Evolutionary conservation across 805 yeast genomes (phyloP), one percentile per base, ranked within the genome.

Genomic region (Suhomyces sp.): DNA sequence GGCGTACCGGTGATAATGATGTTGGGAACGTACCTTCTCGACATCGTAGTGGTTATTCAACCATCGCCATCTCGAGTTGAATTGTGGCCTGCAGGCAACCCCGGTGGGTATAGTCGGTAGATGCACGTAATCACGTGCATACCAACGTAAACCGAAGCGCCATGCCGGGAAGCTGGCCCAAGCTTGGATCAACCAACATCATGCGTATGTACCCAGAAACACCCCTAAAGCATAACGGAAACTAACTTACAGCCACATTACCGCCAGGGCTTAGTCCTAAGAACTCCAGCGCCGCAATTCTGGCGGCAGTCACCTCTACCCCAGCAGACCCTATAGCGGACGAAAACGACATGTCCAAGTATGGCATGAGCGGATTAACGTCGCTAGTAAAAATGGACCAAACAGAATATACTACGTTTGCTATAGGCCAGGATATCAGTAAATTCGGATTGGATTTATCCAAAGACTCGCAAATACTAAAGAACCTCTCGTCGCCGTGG

Each of bases 1-100:
- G 99, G 99, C 3, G 98, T 93, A 3, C 99, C 99, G 2, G 98
- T 94, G 45, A 94, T 81, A 39, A 94, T 81, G 41, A 94, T 84
- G 67, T 94, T 94, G 7, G 97, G 86, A 24, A 69, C 58, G 35
- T 56, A 62, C 62, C 80, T 71, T 53, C 67, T 57, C 17, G 67
- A 59, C 73, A 68, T 68, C 27, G 12, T 24, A 31, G 24, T 35
- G 15, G 20, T 17, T 17, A 20, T 35, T 4, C 15, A 6, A 10
- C 10, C 40, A 15, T 35, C 40, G 4, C 19, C n/a, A 15, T 46
- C 44, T 41, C 17, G 27, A 13, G 44, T 12, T 41, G 29, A 22
- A 4, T 41, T 41, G 12, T 7, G 13, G 21, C 12, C n/a, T 40
- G 22, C 44, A n/a, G 25, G 4, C 15, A 9, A n/a, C n/a, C n/a